A percentile compares a stretch with the other conserved stretches of the same genome.
These are phyloP conservation scores for Marvania coccoides DNA, from an alignment of 139 green algal genomes.

Conservation along the genomic window DNA sequence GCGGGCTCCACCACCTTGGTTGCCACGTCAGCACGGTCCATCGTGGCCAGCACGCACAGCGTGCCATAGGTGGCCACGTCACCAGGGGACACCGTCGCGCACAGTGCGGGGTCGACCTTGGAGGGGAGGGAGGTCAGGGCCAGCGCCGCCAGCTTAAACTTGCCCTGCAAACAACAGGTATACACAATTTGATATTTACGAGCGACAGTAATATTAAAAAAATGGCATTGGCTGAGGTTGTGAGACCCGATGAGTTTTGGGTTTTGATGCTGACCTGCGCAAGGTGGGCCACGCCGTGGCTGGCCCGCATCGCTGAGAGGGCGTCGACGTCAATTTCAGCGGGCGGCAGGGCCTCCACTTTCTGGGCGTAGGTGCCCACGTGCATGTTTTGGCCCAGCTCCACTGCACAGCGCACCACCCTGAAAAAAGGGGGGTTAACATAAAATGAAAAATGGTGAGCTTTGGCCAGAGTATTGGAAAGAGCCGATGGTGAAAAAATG, in stretches of 20 bases:
- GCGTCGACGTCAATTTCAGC: neutral
- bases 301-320: neutral
- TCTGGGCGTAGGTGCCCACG: constrained; percentile 78
- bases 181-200: too few species aligned
- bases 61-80: constrained; percentile 86
- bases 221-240: too few species aligned
- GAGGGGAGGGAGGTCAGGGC: neutral
- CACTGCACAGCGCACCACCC: constrained; percentile 57
- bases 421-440: neutral
- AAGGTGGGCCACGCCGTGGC: neutral
- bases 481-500: too few species aligned
- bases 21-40: constrained; percentile 72
- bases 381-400: constrained; percentile 82
- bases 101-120: neutral
- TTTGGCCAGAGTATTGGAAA: too few species aligned
- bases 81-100: neutral
- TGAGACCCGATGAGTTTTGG: too few species aligned
- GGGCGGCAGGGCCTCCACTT: constrained; percentile 64
- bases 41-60: constrained; percentile 78
- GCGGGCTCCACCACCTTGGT: constrained; percentile 65
- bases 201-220: too few species aligned
- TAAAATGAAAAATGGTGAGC: too few species aligned
- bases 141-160: constrained; percentile 72
- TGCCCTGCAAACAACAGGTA: too few species aligned
- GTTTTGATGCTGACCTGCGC: too few species aligned